A percentile compares a stretch with the other conserved stretches of the same genome.
These are phyloP conservation scores for Candolleomyces aberdarensis DNA, from an alignment of 768 basidiomycete species.

Conservation along the genomic window DNA sequence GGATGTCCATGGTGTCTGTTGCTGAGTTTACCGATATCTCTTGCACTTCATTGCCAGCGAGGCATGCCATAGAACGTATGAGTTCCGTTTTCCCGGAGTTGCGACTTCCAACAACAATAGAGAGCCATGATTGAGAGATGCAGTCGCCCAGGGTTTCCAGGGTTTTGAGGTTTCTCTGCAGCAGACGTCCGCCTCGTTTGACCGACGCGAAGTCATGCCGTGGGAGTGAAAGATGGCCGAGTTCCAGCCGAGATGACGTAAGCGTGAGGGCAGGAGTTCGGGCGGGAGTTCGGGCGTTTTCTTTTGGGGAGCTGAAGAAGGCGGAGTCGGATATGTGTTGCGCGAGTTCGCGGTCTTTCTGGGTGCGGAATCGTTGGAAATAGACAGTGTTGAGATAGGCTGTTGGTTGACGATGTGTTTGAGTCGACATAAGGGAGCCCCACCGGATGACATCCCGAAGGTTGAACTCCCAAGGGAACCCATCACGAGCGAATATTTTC, in stretches of 20 bases:
- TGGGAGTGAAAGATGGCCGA: slow-evolving; percentile 57
- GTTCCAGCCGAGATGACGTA: slow-evolving; percentile 49
- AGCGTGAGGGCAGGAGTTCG: slow-evolving; percentile 21
- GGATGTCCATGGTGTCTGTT: slow-evolving; percentile 89
- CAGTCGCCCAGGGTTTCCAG: slow-evolving; percentile 77
- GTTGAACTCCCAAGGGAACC: slow-evolving; percentile 98
- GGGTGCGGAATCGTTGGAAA: slow-evolving; percentile 79
- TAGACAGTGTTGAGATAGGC: slow-evolving; percentile 73
- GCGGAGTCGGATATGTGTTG: slow-evolving; percentile 49
- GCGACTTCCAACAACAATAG: slow-evolving; percentile 79
- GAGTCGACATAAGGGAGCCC: slow-evolving; percentile 53
- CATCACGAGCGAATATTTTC: slow-evolving; percentile 70
- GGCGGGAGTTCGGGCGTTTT: background rate
- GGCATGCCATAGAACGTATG: slow-evolving; percentile 64
- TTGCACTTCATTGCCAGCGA: slow-evolving; percentile 63
- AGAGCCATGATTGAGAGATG: slow-evolving; percentile 76
- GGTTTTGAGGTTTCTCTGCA: slow-evolving; percentile 60
- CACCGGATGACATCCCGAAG: slow-evolving; percentile 91
- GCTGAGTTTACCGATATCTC: slow-evolving; percentile 81
- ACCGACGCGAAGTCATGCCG: slow-evolving; percentile 35
- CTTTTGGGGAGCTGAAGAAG: slow-evolving; percentile 27
- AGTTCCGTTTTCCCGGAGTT: slow-evolving; percentile 79
- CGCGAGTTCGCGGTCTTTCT: slow-evolving; percentile 59
- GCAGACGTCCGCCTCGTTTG: slow-evolving; percentile 44
- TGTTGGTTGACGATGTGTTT: slow-evolving; percentile 43